A percentile compares a stretch with the other conserved stretches of the same genome.
phyloP scores from a whole-genome alignment of 2,329 filamentous ascomycete genomes.

The Akanthomyces lecanii region DNA sequence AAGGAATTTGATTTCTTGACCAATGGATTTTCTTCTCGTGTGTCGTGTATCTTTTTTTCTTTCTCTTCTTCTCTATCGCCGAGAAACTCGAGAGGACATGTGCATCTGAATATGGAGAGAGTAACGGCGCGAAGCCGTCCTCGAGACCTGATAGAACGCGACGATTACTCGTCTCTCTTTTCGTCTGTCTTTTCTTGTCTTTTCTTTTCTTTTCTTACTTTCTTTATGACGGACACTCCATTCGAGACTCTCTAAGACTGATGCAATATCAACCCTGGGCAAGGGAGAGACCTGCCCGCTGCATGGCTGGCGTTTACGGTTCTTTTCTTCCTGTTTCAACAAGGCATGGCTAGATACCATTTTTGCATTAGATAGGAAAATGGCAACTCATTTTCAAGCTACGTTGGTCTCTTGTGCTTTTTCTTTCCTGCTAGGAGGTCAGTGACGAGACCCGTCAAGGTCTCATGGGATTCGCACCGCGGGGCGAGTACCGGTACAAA shows the following conservation, averaged over 20 bases:
- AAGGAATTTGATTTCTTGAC: slow-evolving; percentile 18
- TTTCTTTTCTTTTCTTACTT: background rate
- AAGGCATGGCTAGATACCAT: slow-evolving; percentile 7
- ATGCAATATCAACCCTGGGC: slow-evolving; percentile 6
- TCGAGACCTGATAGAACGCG: background rate
- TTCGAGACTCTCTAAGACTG: background rate
- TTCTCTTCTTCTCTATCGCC: background rate
- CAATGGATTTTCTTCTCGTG: background rate
- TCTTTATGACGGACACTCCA: slow-evolving; percentile 1
- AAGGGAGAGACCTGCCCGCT: background rate
- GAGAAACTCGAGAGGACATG: background rate
- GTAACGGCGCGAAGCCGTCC: background rate
- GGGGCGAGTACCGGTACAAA: background rate
- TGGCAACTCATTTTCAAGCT: background rate
- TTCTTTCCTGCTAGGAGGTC: too few relatives aligned
- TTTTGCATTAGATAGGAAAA: background rate
- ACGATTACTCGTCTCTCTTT: too few relatives aligned
- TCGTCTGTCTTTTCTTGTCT: background rate
- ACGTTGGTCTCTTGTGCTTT: background rate
- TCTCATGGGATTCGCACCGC: too few relatives aligned
- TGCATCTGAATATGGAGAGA: background rate
- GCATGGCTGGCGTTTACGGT: slow-evolving; percentile 13
- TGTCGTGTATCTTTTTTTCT: background rate
- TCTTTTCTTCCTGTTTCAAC: background rate
- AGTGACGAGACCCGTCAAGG: too few relatives aligned